These are phyloP conservation scores for Erigeron philadelphicus DNA, from an alignment of 140 eudicot species.

Conservation along the genomic window DNA sequence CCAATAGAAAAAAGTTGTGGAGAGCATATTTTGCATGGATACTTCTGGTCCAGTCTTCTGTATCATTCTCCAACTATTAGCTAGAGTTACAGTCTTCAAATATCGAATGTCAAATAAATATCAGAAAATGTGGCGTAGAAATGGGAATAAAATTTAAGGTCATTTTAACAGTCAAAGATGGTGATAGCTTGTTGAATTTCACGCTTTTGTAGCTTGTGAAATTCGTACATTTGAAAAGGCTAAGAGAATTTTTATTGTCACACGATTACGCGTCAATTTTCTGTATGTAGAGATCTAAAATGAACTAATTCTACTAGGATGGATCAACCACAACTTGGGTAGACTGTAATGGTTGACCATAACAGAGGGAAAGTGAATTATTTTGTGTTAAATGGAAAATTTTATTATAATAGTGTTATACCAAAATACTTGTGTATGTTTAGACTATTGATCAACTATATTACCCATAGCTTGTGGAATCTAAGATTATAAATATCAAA, in stretches of 20 bases:
- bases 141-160: slow-evolving; percentile 22
- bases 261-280: slow-evolving; percentile 11
- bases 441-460: too few relatives aligned
- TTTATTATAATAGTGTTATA: too few relatives aligned
- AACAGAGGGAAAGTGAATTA: not conserved
- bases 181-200: slow-evolving; percentile 11
- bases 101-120: slow-evolving; percentile 26
- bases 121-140: slow-evolving; percentile 22
- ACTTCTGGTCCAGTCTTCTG: slow-evolving; percentile 34
- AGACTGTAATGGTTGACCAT: not conserved
- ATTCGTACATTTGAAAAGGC: not conserved
- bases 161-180: slow-evolving; percentile 28
- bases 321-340: not conserved
- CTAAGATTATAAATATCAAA: too few relatives aligned
- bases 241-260: not conserved
- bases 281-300: not conserved
- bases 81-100: not conserved
- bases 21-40: slow-evolving; percentile 30
- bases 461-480: too few relatives aligned
- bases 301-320: not conserved
- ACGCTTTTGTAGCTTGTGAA: slow-evolving; percentile 1
- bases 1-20: slow-evolving; percentile 28
- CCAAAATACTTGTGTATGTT: too few relatives aligned
- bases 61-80: slow-evolving; percentile 14
- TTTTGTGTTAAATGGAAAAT: too few relatives aligned